phyloP scores from a whole-genome alignment of 2,329 filamentous ascomycete species.

The Penicillium glabrum region DNA sequence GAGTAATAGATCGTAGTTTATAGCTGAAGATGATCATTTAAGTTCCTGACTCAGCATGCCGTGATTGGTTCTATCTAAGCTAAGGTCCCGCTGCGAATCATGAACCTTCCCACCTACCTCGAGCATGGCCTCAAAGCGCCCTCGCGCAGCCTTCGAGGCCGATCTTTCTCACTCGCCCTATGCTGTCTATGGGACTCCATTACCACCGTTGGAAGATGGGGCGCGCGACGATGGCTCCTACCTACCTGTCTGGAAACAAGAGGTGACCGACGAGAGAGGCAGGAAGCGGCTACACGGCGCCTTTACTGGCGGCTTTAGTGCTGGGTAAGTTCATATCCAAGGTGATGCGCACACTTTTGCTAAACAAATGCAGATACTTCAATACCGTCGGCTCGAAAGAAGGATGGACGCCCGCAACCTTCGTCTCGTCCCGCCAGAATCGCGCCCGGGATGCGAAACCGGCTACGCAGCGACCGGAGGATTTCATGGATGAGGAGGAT shows the following conservation, averaged over 20 bases:
- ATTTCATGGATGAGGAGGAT: slow-evolving; percentile 99
- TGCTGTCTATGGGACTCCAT: slow-evolving; percentile 77
- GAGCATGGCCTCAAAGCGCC: slow-evolving; percentile 60
- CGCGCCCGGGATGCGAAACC: slow-evolving; percentile 67
- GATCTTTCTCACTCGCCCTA: slow-evolving; percentile 71
- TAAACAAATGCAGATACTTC: slow-evolving; percentile 70
- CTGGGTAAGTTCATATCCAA: slow-evolving; percentile 64
- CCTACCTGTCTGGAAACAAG: slow-evolving; percentile 96
- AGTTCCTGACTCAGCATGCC: slow-evolving; percentile 48
- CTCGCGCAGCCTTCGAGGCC: slow-evolving; percentile 74
- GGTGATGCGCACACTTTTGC: not conserved
- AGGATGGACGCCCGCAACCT: slow-evolving; percentile 90
- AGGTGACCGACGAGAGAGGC: slow-evolving; percentile 89
- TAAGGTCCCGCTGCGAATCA: slow-evolving; percentile 6
- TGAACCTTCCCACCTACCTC: not conserved
- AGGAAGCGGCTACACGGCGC: slow-evolving; percentile 90
- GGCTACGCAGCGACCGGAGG: slow-evolving; percentile 67
- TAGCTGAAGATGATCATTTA: too few relatives aligned
- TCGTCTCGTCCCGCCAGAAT: slow-evolving; percentile 83
- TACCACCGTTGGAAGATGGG: slow-evolving; percentile 74
- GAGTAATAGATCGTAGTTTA: too few relatives aligned
- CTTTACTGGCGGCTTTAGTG: slow-evolving; percentile 95
- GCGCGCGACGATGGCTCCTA: slow-evolving; percentile 87
- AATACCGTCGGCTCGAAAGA: slow-evolving; percentile 98
- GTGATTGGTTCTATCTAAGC: slow-evolving; percentile 52